These are phyloP conservation scores for Niveomyces coronatus DNA, from an alignment of 2,329 filamentous ascomycete species.

Conservation along the genomic window DNA sequence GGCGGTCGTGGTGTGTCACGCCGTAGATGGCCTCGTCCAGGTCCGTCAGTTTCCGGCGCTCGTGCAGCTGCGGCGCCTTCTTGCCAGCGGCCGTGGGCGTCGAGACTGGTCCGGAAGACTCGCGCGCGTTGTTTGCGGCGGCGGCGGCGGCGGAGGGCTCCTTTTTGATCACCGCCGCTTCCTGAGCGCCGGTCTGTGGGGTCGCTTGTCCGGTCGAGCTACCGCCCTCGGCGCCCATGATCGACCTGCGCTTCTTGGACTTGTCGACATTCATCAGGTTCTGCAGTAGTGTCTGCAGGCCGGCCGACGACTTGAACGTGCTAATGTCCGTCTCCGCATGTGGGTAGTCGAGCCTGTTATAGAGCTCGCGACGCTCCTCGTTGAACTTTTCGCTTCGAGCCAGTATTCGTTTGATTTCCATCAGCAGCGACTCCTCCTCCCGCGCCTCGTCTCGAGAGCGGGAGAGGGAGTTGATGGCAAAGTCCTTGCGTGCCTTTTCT, in stretches of 20 bases:
- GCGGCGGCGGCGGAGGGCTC: conserved; percentile 47
- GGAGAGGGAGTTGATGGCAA: conserved; percentile 69
- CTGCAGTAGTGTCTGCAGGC: conserved; percentile 69
- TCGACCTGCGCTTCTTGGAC: conserved; percentile 74
- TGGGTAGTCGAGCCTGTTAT: conserved; percentile 77
- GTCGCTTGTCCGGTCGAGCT: conserved; percentile 33
- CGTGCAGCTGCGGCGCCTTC: conserved; percentile 37
- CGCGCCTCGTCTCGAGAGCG: conserved; percentile 79
- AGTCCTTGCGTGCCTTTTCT: conserved; percentile 72
- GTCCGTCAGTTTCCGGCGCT: conserved; percentile 60
- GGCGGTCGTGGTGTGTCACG: conserved; percentile 73
- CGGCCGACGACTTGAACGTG: conserved; percentile 71
- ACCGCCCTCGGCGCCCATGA: conserved; percentile 49
- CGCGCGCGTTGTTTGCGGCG: conserved; percentile 25
- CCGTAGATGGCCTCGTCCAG: conserved; percentile 74
- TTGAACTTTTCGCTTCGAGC: conserved; percentile 78
- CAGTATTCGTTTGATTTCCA: conserved; percentile 87
- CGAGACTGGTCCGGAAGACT: conserved; percentile 23
- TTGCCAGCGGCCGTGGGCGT: conserved; percentile 35
- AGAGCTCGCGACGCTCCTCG: conserved; percentile 78
- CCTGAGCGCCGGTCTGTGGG: conserved; percentile 27
- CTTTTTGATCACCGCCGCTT: conserved; percentile 28
- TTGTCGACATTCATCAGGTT: conserved; percentile 77
- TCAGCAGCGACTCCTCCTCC: conserved; percentile 80
- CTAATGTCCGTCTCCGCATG: conserved; percentile 57